Evolutionary conservation across 2,329 filamentous ascomycete genomes (phyloP), one percentile per base, ranked within the genome.

Genomic region (Ceratocystis cubensis): DNA sequence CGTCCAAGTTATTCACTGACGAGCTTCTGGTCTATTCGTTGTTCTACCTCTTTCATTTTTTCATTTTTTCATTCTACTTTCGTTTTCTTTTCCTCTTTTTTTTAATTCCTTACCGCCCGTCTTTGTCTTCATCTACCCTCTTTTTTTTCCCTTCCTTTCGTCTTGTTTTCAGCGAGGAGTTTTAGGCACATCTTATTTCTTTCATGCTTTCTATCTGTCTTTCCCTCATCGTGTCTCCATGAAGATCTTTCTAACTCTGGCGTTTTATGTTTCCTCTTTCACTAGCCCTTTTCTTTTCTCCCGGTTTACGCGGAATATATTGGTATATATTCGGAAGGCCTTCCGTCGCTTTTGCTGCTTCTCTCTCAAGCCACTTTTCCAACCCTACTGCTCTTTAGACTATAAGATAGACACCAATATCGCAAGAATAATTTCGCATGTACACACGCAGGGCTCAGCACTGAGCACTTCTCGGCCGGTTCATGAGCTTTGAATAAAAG

Each of bases 161-260:
- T 4, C 56, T 63, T 62, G 28, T 57, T 65, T 66, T 63, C 44
- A 65, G 67, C 67, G 65, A 61, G 61, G 67, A 68, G 48, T 68
- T 66, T 66, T 33, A 6, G 7, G 25, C 22, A 57, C n/a, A 20
- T 13, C 33, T 37, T 10, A 37, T 57, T 25, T 28, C 25, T 22
- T 50, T 50, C 20, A 22, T 53, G 48, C 25, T 25, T 4, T 28
- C 61, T 61, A 44, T 45, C 25, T 64, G 2, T 37, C 22, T 25
- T 37, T 37, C 8, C 3, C 61, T 61, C 30, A 17, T 44, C n/a
- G 61, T 25, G n/a, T 15, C 15, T 33, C 44, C 25, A 44, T 67
- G 28, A 44, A n/a, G 41, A 22, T 22, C 22, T 15, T 48, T 61
- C 53, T 44, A 13, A 28, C 25, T 28, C 30, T 63, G 28, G 17